Percentiles rank a stretch among this genome's conserved stretches.
Evolutionary conservation across 2,329 filamentous ascomycete genomes (phyloP).

Genomic region (Coleophoma cylindrospora): DNA sequence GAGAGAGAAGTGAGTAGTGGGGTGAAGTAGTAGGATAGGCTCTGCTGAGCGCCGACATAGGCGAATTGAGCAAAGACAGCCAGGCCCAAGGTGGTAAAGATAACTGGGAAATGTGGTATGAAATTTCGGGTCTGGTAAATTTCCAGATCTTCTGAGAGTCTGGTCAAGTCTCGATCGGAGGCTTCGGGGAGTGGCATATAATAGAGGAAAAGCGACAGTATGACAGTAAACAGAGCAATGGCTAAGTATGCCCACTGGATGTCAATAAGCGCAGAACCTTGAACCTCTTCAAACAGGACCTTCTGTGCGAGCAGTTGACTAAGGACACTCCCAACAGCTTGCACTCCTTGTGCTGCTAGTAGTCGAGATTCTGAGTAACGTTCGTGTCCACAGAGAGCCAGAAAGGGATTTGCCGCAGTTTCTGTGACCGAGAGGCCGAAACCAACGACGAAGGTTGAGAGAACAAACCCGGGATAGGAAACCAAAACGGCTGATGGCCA

Average conservation of each 20-base stretch:
- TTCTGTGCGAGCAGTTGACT: conserved; percentile 68
- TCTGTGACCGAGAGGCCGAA: conserved; percentile 74
- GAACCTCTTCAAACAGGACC: conserved; percentile 64
- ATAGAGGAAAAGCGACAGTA: conserved; percentile 64
- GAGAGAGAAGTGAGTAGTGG: conserved; percentile 40
- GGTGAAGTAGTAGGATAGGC: conserved; percentile 56
- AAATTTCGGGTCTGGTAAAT: conserved; percentile 12
- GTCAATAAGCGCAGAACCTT: conserved; percentile 55
- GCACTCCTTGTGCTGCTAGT: conserved; percentile 69
- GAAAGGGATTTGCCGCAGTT: conserved; percentile 74
- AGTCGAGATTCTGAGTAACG: conserved; percentile 71
- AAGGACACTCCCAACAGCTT: conserved; percentile 69
- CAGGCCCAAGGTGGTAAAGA: conserved; percentile 50
- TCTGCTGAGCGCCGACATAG: conserved; percentile 72
- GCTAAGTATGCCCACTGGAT: conserved; percentile 86
- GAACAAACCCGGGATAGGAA: conserved; percentile 74
- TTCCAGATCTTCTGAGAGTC: conserved; percentile 31
- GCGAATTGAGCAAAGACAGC: conserved; percentile 74
- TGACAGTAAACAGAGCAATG: conserved; percentile 69
- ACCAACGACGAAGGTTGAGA: conserved; percentile 69
- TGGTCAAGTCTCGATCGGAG: conserved; percentile 45
- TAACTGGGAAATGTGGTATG: conserved; percentile 35
- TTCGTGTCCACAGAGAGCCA: conserved; percentile 66
- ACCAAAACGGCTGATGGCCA: conserved; percentile 74
- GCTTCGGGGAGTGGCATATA: conserved; percentile 61